phyloP scores from a whole-genome alignment of 129 eudicot genomes.

The Pulicaria dysenterica region DNA sequence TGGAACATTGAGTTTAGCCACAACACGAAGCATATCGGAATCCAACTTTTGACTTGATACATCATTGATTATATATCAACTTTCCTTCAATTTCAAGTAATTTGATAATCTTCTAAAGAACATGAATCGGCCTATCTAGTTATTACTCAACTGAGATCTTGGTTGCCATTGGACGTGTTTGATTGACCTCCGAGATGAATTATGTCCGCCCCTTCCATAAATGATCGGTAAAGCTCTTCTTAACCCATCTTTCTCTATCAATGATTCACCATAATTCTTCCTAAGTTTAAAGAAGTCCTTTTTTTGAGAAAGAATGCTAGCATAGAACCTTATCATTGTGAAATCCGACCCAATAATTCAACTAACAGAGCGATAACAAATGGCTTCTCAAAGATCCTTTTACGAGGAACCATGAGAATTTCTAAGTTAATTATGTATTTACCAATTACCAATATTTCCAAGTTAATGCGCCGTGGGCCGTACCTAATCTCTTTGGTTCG shows the following conservation, averaged over 20 bases:
- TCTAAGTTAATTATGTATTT: constrained; percentile 59
- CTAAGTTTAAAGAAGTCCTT: constrained; percentile 73
- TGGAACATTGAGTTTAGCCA: constrained; percentile 66
- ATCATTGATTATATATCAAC: constrained; percentile 72
- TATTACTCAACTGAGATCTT: constrained; percentile 70
- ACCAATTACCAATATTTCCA: constrained; percentile 81
- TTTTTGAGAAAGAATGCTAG: constrained; percentile 67
- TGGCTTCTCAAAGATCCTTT: constrained; percentile 89
- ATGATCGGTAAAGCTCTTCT: constrained; percentile 75
- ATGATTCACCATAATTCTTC: constrained; percentile 74
- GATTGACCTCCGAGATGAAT: constrained; percentile 96
- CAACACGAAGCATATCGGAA: constrained; percentile 58
- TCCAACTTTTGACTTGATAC: constrained; percentile 78
- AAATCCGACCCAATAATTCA: constrained; percentile 70
- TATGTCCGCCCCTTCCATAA: constrained; percentile 86
- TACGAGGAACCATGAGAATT: constrained; percentile 75
- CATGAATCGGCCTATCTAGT: constrained; percentile 72
- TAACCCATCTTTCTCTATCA: constrained; percentile 80
- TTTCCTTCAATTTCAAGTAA: constrained; percentile 81
- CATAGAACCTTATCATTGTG: constrained; percentile 51
- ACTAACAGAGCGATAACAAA: constrained; percentile 88
- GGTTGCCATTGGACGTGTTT: constrained; percentile 86
- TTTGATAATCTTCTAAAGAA: constrained; percentile 62
- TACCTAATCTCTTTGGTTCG: constrained; percentile 82
- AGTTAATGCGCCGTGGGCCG: constrained; percentile 94